A percentile compares a stretch with the other conserved stretches of the same genome.
Evolutionary conservation across 202 grass and related monocot species (phyloP).

Genomic region (Cymbopogon flexuosus): DNA sequence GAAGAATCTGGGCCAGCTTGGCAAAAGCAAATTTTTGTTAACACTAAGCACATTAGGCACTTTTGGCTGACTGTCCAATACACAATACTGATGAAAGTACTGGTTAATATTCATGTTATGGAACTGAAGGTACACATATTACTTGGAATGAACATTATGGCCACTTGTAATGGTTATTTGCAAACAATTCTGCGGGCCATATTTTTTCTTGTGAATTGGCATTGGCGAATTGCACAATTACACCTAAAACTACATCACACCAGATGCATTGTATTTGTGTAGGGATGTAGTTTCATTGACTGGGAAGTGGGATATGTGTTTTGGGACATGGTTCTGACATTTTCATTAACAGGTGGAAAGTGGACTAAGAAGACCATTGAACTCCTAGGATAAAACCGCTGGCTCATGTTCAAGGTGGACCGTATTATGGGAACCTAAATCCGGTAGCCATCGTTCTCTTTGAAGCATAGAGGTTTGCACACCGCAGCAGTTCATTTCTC

Average conservation of each 20-base stretch:
- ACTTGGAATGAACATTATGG: neutral
- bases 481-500: conserved; percentile 23
- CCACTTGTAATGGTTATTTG: neutral
- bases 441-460: neutral
- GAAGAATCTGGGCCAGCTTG: neutral
- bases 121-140: neutral
- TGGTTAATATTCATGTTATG: neutral
- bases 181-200: neutral
- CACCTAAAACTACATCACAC: neutral
- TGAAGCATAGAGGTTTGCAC: conserved; percentile 39
- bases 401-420: conserved; percentile 5
- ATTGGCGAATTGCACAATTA: neutral
- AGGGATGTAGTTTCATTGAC: neutral
- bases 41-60: neutral
- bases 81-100: neutral
- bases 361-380: conserved; percentile 56
- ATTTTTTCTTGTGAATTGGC: neutral
- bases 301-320: neutral
- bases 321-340: neutral
- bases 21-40: neutral
- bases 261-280: neutral
- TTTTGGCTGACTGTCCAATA: neutral
- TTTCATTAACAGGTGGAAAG: conserved; percentile 40
- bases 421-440: conserved; percentile 6
- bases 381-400: neutral